Conservation (phyloP, 345 rosid genomes). For the Noccaea caerulescens region DNA sequence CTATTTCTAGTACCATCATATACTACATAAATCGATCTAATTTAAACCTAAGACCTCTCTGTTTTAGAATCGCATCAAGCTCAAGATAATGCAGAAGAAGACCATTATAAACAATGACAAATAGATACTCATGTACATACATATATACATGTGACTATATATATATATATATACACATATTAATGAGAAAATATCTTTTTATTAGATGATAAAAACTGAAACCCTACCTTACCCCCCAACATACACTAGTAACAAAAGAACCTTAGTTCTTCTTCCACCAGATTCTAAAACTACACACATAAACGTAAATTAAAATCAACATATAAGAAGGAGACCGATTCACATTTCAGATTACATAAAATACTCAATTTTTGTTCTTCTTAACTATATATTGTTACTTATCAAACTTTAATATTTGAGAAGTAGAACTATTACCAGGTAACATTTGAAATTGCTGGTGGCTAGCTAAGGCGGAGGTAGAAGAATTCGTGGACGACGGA, state of each 20-base stretch:
- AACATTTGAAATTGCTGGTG: conserved; percentile 46
- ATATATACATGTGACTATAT: neutral
- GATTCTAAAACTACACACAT: conserved; percentile 27
- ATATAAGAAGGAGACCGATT: conserved; percentile 34
- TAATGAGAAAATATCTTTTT: conserved; percentile 20
- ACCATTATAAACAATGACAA: conserved; percentile 7
- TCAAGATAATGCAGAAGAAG: conserved; percentile 5
- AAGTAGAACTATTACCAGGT: conserved; percentile 43
- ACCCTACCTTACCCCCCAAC: conserved; percentile 39
- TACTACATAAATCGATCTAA: conserved; percentile 25
- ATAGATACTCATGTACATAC: neutral
- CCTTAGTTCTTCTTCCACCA: conserved; percentile 22
- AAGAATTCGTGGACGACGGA: conserved; percentile 20
- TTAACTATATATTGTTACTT: conserved; percentile 22
- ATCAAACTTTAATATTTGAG: conserved; percentile 36
- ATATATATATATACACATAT: neutral
- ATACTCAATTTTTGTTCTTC: neutral
- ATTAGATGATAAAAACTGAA: conserved; percentile 28
- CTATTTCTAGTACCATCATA: conserved; percentile 22
- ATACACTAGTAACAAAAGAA: conserved; percentile 40
- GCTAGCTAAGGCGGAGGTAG: conserved; percentile 36
- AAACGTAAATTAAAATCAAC: conserved; percentile 26
- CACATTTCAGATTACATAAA: conserved; percentile 43
- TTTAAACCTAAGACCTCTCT: conserved; percentile 40
- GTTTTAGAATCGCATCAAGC: conserved; percentile 27